Percentiles rank a stretch among this genome's conserved stretches.
phyloP scores from a whole-genome alignment of 768 basidiomycete genomes.

The Rhizopogon vulgaris region DNA sequence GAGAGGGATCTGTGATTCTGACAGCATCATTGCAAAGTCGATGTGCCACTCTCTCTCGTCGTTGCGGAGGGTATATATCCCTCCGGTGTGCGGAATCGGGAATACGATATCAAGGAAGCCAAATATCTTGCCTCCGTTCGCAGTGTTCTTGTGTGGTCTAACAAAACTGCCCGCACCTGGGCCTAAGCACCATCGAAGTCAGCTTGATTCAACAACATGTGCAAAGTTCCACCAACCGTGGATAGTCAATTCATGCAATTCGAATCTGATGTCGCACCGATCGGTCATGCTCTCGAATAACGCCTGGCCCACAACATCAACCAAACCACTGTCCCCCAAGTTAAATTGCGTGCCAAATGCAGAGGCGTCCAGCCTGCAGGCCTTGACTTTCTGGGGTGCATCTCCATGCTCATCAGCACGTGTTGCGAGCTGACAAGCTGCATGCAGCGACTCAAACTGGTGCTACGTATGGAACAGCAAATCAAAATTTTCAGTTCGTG shows the following conservation, averaged over 20 bases:
- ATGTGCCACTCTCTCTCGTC: slow-evolving; percentile 28
- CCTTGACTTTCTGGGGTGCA: slow-evolving; percentile 36
- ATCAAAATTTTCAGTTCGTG: not conserved
- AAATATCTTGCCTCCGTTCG: slow-evolving; percentile 38
- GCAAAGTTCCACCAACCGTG: slow-evolving; percentile 27
- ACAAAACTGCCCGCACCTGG: slow-evolving; percentile 40
- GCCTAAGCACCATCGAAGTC: slow-evolving; percentile 12
- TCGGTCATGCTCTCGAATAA: slow-evolving; percentile 16
- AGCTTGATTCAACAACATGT: not conserved
- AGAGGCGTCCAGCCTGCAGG: slow-evolving; percentile 34
- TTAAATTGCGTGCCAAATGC: slow-evolving; percentile 32
- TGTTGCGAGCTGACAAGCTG: slow-evolving; percentile 33
- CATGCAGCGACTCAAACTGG: slow-evolving; percentile 18
- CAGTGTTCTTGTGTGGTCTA: slow-evolving; percentile 46
- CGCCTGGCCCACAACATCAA: slow-evolving; percentile 18
- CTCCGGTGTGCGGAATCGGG: slow-evolving; percentile 41
- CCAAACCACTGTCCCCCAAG: slow-evolving; percentile 18
- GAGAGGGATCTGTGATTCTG: slow-evolving; percentile 3
- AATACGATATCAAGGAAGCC: slow-evolving; percentile 48
- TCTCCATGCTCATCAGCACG: slow-evolving; percentile 32
- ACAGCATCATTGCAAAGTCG: slow-evolving; percentile 28
- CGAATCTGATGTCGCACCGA: slow-evolving; percentile 17
- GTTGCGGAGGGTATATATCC: slow-evolving; percentile 33
- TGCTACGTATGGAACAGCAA: not conserved
- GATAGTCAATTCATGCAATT: slow-evolving; percentile 42